Conservation (phyloP, 2,329 filamentous ascomycete species). For the Fusarium sp. region DNA sequence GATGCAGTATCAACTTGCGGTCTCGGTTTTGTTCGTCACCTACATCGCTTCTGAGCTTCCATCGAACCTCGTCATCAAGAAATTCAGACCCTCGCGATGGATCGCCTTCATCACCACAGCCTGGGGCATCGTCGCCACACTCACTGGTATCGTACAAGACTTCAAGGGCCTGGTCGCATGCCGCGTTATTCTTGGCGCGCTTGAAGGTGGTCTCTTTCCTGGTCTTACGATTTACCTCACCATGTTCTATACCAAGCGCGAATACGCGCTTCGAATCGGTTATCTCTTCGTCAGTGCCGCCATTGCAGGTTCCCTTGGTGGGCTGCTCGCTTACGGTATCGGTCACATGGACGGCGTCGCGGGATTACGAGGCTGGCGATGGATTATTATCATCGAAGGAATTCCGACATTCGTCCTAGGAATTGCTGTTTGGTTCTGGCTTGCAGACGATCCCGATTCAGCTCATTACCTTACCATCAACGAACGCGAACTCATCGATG, state of each 20-base stretch:
- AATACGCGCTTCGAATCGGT: conserved; percentile 39
- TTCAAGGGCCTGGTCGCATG: conserved; percentile 49
- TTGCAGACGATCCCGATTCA: conserved; percentile 51
- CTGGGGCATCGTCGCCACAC: conserved; percentile 59
- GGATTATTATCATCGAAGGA: conserved; percentile 67
- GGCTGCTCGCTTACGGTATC: conserved; percentile 44
- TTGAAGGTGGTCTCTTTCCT: conserved; percentile 59
- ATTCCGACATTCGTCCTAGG: conserved; percentile 49
- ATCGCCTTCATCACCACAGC: conserved; percentile 35
- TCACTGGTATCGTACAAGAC: conserved; percentile 56
- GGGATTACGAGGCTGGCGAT: conserved; percentile 54
- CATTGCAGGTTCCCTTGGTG: conserved; percentile 40
- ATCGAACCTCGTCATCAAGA: conserved; percentile 54
- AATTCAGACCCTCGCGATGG: conserved; percentile 49
- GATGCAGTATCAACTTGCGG: conserved; percentile 61
- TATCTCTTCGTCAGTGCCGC: conserved; percentile 43
- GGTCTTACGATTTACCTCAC: conserved; percentile 45
- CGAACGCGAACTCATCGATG: conserved; percentile 54
- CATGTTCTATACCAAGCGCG: conserved; percentile 42
- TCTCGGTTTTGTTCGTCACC: conserved; percentile 47
- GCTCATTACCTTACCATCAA: conserved; percentile 65
- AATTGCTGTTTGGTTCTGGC: conserved; percentile 42
- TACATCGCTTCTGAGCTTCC: conserved; percentile 54
- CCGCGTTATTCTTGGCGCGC: conserved; percentile 56
- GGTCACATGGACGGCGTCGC: conserved; percentile 47